phyloP scores from a whole-genome alignment of 441 rosid species.

The Populus tomentosa region DNA sequence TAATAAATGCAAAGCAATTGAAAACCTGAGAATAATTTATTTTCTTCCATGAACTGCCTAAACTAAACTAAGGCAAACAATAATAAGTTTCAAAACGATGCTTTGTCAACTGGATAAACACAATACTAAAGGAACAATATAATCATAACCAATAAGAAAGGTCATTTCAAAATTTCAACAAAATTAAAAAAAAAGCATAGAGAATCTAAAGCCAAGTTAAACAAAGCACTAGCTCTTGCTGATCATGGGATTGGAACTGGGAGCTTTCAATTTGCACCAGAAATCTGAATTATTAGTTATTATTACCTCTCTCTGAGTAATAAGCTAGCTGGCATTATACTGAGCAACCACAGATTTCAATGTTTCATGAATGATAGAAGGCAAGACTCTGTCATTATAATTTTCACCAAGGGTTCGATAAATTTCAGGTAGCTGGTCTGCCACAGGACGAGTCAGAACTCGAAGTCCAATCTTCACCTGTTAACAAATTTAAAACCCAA shows the following conservation, averaged over 20 bases:
- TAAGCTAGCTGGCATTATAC: slow-evolving; percentile 94
- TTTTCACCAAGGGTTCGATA: slow-evolving; percentile 81
- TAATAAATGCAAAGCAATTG: neutral
- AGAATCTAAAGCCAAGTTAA: neutral
- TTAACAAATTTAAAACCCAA: slow-evolving; percentile 7
- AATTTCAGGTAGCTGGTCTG: slow-evolving; percentile 61
- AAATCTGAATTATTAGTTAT: neutral
- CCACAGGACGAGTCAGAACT: slow-evolving; percentile 85
- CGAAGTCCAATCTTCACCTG: slow-evolving; percentile 93
- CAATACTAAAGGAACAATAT: neutral
- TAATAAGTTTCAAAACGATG: neutral
- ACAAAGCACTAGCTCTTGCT: neutral
- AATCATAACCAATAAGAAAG: neutral
- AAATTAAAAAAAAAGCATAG: neutral
- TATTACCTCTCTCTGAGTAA: slow-evolving; percentile 79
- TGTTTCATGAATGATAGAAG: slow-evolving; percentile 85
- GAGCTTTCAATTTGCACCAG: neutral
- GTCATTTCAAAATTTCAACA: neutral
- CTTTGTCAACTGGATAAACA: neutral
- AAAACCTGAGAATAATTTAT: neutral
- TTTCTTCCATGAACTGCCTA: neutral
- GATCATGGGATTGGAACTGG: neutral
- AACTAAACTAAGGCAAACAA: neutral
- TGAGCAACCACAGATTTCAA: slow-evolving; percentile 92
- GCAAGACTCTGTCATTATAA: slow-evolving; percentile 84